Base-by-base conservation (phyloP, 2,329 filamentous ascomycete genomes). In the Diaporthe humulicola region DNA sequence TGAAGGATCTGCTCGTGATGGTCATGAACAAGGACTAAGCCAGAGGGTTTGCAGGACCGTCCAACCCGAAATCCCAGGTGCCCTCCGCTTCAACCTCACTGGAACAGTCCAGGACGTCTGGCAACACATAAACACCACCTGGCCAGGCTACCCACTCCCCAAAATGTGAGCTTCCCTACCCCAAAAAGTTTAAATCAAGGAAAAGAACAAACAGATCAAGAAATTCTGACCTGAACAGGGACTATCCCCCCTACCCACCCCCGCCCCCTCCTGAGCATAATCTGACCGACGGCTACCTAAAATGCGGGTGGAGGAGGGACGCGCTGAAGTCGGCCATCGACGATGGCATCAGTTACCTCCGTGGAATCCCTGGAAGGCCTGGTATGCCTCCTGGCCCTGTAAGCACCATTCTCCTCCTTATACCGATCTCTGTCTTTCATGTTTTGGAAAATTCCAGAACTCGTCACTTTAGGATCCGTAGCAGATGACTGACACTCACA, bases 71-170 rank as follows among this genome's bases (percentile, higher is more conserved):
- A 25, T 73, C 40, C 15, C 64, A 15, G 72, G 56, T 12, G 40
- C 42, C 9, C 33, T 33, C 38, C 33, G 42, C 5, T 38, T 73
- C 6, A 73, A 61, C n/a, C 17, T 73, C 19, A 70, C 52, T 15
- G 72, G 72, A 25, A 73, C 61, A 28, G 30, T 73, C 8, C 40
- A 73, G 72, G 72, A 73, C 14, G 72, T 50, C 25, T 70, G 56
- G 72, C 17, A 30, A 2, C 30, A 40, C 22, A 61, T 71, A 42
- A 30, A 42, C 30, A 22, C 4, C 22, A 57, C 25, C 30, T 70
- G 67, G 67, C 67, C 67, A 25, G 52, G 10, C 25, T 70, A 57
- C 17, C 52, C 52, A 15, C 25, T 17, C 33, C 67, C 38, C 9
- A 28, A 45, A 1, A 10, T 45, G 67, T 70, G 30, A 70, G 67